These are phyloP conservation scores for Penstemon eatonii DNA, from an alignment of 257 asterid species.

Conservation along the genomic window DNA sequence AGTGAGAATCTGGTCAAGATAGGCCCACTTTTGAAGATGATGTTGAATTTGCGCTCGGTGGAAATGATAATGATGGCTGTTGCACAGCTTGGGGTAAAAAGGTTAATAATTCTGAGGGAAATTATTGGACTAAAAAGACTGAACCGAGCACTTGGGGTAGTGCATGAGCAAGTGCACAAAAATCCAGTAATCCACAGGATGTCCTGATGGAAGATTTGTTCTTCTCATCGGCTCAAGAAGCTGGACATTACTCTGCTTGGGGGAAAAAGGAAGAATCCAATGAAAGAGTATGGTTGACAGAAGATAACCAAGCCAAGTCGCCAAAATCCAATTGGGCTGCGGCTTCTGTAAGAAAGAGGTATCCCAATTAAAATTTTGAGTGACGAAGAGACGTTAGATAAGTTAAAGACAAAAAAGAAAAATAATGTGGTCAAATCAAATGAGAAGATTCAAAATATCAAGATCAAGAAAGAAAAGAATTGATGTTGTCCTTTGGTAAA, in stretches of 20 bases:
- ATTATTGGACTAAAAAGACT: constrained; percentile 2
- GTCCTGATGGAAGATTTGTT: neutral
- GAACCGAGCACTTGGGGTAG: constrained; percentile 11
- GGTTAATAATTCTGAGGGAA: neutral
- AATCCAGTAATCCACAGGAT: neutral
- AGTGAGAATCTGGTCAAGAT: too few species aligned
- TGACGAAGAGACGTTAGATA: too few species aligned
- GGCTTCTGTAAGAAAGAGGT: constrained; percentile 28
- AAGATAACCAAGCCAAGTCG: constrained; percentile 35
- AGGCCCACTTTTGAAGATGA: constrained; percentile 32
- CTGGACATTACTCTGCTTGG: constrained; percentile 34
- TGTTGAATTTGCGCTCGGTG: constrained; percentile 40
- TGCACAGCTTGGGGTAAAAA: constrained; percentile 32
- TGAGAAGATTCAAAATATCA: too few species aligned
- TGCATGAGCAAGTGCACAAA: neutral
- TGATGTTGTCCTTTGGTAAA: too few species aligned
- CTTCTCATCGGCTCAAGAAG: neutral
- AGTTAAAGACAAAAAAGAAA: too few species aligned
- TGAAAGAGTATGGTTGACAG: constrained; percentile 33
- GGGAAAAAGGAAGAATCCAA: constrained; percentile 31
- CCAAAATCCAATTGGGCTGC: constrained; percentile 31
- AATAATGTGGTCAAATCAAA: too few species aligned
- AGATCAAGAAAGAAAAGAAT: too few species aligned
- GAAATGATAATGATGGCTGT: constrained; percentile 34
- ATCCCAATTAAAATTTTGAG: too few species aligned